Conservation (phyloP, 192 early-diverging fungal species). For the Spizellomyces sp. region DNA sequence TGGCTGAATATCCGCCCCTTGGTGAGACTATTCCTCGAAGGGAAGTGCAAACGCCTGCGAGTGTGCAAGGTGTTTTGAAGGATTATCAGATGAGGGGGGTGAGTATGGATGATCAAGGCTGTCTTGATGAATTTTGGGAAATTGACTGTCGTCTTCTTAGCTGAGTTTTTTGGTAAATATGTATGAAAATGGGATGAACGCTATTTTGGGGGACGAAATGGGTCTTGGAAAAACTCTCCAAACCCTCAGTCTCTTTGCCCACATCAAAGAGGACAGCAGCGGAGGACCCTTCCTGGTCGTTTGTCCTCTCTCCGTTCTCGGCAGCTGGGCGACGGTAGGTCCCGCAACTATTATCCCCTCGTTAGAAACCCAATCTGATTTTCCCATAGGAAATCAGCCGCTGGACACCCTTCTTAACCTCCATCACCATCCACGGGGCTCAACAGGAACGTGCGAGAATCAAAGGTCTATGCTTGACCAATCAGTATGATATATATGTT, state of each 20-base stretch:
- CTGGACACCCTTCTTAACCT: slow-evolving; percentile 60
- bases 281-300: slow-evolving; percentile 89
- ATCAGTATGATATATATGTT: slow-evolving; percentile 42
- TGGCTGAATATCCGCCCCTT: neutral
- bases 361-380: slow-evolving; percentile 44
- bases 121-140: neutral
- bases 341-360: slow-evolving; percentile 18
- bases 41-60: slow-evolving; percentile 1
- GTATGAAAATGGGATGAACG: slow-evolving; percentile 94
- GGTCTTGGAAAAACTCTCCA: slow-evolving; percentile 82
- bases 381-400: neutral
- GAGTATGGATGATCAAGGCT: neutral
- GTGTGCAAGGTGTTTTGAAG: slow-evolving; percentile 32
- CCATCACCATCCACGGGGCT: slow-evolving; percentile 66
- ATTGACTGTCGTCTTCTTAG: neutral
- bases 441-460: slow-evolving; percentile 42
- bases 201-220: slow-evolving; percentile 75
- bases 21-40: slow-evolving; percentile 4
- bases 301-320: slow-evolving; percentile 84
- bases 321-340: slow-evolving; percentile 83
- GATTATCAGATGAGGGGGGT: slow-evolving; percentile 88
- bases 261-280: slow-evolving; percentile 72
- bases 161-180: slow-evolving; percentile 91
- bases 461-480: slow-evolving; percentile 25
- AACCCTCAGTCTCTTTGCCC: slow-evolving; percentile 85